phyloP scores from a whole-genome alignment of 345 rosid species.

The sweet orange (Citrus sinensis) region DNA sequence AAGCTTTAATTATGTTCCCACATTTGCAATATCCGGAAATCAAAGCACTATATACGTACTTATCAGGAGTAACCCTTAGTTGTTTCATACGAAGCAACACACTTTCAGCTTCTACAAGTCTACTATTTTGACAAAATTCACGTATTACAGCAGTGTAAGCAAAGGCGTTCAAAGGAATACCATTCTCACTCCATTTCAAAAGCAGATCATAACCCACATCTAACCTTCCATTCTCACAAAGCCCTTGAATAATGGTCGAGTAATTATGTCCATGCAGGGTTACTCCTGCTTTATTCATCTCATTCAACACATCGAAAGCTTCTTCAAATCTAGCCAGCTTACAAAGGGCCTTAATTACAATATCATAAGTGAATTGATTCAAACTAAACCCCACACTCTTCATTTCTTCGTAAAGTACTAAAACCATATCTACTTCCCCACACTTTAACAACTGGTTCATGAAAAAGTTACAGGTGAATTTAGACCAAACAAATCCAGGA shows the following conservation, averaged over 20 bases:
- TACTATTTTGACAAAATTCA: slow-evolving; percentile 62
- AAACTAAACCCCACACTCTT: slow-evolving; percentile 42
- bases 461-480: slow-evolving; percentile 55
- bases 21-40: slow-evolving; percentile 47
- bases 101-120: slow-evolving; percentile 48
- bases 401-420: slow-evolving; percentile 48
- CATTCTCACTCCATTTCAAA: slow-evolving; percentile 15
- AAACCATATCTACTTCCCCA: slow-evolving; percentile 38
- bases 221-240: slow-evolving; percentile 45
- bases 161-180: slow-evolving; percentile 35
- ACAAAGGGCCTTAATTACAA: slow-evolving; percentile 66
- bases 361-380: slow-evolving; percentile 51
- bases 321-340: slow-evolving; percentile 46
- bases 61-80: slow-evolving; percentile 44
- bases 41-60: slow-evolving; percentile 36
- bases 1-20: slow-evolving; percentile 42
- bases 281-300: slow-evolving; percentile 46
- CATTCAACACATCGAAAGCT: slow-evolving; percentile 36
- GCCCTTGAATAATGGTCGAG: slow-evolving; percentile 59
- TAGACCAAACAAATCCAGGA: slow-evolving; percentile 34
- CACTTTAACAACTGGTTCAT: slow-evolving; percentile 47
- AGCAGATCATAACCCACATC: slow-evolving; percentile 44
- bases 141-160: slow-evolving; percentile 47
- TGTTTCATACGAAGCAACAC: slow-evolving; percentile 50
- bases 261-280: slow-evolving; percentile 41